A percentile compares a stretch with the other conserved stretches of the same genome.
phyloP scores from a whole-genome alignment of 2,329 filamentous ascomycete species.

The Fusarium redolens region DNA sequence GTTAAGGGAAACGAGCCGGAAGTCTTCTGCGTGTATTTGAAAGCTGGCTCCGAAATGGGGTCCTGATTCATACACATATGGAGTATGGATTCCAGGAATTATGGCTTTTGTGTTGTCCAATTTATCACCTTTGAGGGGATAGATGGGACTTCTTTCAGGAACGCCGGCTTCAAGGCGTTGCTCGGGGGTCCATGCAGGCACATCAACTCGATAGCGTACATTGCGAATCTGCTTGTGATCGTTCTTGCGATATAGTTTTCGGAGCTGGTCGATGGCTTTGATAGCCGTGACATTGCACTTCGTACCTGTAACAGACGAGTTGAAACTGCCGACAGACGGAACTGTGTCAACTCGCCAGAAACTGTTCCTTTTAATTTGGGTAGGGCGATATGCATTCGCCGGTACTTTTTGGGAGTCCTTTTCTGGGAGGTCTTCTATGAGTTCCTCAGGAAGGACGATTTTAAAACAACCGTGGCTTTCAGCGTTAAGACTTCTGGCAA shows the following conservation, averaged over 20 bases:
- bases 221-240: slow-evolving; percentile 52
- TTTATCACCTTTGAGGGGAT: slow-evolving; percentile 52
- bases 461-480: slow-evolving; percentile 54
- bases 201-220: slow-evolving; percentile 53
- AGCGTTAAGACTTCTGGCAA: slow-evolving; percentile 48
- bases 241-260: slow-evolving; percentile 51
- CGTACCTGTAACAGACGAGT: slow-evolving; percentile 39
- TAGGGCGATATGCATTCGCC: slow-evolving; percentile 53
- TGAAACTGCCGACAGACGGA: slow-evolving; percentile 49
- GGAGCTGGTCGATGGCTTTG: slow-evolving; percentile 48
- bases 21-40: slow-evolving; percentile 56
- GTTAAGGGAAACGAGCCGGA: slow-evolving; percentile 53
- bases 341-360: slow-evolving; percentile 54
- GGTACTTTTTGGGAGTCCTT: slow-evolving; percentile 46
- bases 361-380: slow-evolving; percentile 49
- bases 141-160: slow-evolving; percentile 51
- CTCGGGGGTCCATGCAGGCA: slow-evolving; percentile 52
- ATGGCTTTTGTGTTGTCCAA: slow-evolving; percentile 52
- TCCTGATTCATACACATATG: slow-evolving; percentile 55
- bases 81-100: slow-evolving; percentile 55
- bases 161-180: slow-evolving; percentile 52
- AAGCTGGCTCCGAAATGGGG: slow-evolving; percentile 54
- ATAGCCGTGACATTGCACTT: slow-evolving; percentile 43
- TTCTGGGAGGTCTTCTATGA: slow-evolving; percentile 48
- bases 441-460: slow-evolving; percentile 48